A percentile compares a stretch with the other conserved stretches of the same genome.
phyloP scores from a whole-genome alignment of 2,329 filamentous ascomycete species.

The Cercospora sp. region DNA sequence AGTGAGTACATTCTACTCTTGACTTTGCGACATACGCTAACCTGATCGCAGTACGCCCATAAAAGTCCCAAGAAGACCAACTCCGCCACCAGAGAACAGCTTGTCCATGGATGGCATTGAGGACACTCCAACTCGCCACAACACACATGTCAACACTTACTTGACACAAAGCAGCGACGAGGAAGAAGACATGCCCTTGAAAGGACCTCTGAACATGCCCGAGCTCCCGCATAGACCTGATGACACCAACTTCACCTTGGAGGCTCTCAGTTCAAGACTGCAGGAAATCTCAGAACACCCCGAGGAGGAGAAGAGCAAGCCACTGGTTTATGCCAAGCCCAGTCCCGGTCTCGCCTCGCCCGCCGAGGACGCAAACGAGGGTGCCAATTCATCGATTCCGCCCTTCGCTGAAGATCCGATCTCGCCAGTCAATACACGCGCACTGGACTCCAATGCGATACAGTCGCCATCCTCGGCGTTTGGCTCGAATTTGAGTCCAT shows the following conservation, averaged over 20 bases:
- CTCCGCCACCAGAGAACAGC: constrained; percentile 34
- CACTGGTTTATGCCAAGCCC: constrained; percentile 34
- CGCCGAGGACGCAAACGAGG: constrained; percentile 17
- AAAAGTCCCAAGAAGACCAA: constrained; percentile 32
- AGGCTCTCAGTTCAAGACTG: constrained; percentile 36
- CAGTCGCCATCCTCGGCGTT: constrained; percentile 19
- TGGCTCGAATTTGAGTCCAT: constrained; percentile 26
- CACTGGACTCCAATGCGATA: constrained; percentile 12
- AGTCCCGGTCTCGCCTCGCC: constrained; percentile 36
- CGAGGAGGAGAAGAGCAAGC: constrained; percentile 34
- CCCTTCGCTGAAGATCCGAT: not conserved
- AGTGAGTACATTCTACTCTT: too few species aligned
- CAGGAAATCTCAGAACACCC: constrained; percentile 39
- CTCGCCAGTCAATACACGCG: constrained; percentile 8
- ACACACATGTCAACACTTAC: constrained; percentile 39
- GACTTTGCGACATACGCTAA: not conserved
- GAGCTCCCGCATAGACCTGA: constrained; percentile 39
- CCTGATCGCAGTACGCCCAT: constrained; percentile 32
- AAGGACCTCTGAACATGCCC: constrained; percentile 40
- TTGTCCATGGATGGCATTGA: constrained; percentile 35
- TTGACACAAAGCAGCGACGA: constrained; percentile 33
- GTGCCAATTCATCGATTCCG: not conserved
- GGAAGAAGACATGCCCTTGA: constrained; percentile 38
- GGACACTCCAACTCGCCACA: constrained; percentile 41
- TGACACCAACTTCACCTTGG: constrained; percentile 41